A percentile compares a stretch with the other conserved stretches of the same genome.
Evolutionary conservation across 116 monocot species (phyloP).

Genomic region (Dioscorea cayenensis): DNA sequence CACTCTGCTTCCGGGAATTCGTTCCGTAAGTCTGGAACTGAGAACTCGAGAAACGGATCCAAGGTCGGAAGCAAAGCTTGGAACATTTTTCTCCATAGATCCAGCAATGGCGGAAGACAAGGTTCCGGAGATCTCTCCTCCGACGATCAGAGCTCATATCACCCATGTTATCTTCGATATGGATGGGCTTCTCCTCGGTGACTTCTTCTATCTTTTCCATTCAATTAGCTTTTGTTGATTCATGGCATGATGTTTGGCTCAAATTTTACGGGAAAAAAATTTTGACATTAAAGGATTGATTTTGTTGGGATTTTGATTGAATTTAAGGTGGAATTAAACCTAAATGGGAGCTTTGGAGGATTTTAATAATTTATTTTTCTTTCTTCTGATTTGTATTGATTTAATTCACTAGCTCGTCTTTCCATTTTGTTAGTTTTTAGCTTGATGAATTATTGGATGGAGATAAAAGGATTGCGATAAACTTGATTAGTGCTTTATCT

Average conservation of each 20-base stretch:
- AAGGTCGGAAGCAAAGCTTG: too few species aligned
- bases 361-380: neutral
- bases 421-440: neutral
- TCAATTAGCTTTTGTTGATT: neutral
- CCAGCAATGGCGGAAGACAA: neutral
- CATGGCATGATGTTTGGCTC: neutral
- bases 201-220: neutral
- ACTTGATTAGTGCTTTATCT: too few species aligned
- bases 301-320: neutral
- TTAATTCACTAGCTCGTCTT: neutral
- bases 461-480: neutral
- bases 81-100: too few species aligned
- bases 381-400: neutral
- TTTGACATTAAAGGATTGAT: neutral
- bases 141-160: slow-evolving; percentile 19
- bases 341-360: neutral
- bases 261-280: neutral
- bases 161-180: slow-evolving; percentile 93
- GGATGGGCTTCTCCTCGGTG: slow-evolving; percentile 94
- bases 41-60: too few species aligned
- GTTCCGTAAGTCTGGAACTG: too few species aligned
- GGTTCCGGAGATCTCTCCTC: neutral
- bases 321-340: neutral
- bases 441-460: neutral
- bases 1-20: too few species aligned